Evolutionary conservation across 2,329 filamentous ascomycete genomes (phyloP).

Genomic region (Apiospora phragmitis): DNA sequence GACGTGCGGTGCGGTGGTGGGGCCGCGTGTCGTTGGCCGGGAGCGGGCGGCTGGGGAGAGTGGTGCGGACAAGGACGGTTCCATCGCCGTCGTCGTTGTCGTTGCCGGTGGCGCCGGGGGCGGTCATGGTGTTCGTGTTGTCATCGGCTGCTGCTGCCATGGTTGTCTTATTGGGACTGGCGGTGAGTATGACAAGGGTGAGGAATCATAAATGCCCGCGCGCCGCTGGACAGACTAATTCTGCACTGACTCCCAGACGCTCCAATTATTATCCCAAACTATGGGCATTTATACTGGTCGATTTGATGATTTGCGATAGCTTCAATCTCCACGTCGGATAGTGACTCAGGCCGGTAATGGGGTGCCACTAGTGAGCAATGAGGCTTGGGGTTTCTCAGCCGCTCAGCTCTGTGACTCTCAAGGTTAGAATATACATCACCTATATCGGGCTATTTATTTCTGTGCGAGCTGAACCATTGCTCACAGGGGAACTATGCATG

Average conservation of each 20-base stretch:
- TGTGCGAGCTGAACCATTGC: neutral
- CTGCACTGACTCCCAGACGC: neutral
- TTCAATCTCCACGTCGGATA: neutral
- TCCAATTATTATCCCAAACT: neutral
- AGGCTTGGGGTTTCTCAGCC: neutral
- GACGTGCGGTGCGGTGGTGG: constrained; percentile 25
- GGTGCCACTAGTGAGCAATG: neutral
- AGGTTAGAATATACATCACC: neutral
- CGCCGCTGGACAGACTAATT: no score
- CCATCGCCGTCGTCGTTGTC: neutral
- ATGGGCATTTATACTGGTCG: neutral
- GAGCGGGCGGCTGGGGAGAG: constrained; percentile 24
- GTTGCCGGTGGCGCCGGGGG: no score
- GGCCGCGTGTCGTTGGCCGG: constrained; percentile 20
- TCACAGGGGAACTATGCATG: neutral
- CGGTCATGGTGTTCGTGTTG: neutral
- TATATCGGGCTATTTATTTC: neutral
- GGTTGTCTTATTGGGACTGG: neutral
- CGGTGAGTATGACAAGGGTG: neutral
- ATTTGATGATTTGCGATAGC: neutral
- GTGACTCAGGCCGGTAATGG: neutral
- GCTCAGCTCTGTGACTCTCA: neutral
- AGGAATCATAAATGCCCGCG: no score
- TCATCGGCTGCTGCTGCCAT: neutral
- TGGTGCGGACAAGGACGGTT: constrained; percentile 21